A percentile compares a stretch with the other conserved stretches of the same genome.
Evolutionary conservation across 2,329 filamentous ascomycete species (phyloP).

Genomic region (Corynespora cassiicola): DNA sequence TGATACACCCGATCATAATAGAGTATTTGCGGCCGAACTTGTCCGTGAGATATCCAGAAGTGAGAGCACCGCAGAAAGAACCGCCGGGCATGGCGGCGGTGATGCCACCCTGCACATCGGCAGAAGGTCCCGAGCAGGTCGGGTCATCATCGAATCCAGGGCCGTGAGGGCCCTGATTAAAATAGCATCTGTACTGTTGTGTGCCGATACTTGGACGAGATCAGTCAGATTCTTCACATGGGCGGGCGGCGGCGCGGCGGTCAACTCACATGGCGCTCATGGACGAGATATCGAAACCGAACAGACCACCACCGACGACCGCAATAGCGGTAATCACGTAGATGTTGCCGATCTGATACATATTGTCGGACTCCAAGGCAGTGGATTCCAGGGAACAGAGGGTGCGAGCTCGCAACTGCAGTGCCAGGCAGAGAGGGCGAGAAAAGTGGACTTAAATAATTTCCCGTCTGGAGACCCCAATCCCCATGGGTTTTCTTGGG

Average conservation of each 20-base stretch:
- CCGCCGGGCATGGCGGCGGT: slow-evolving; percentile 75
- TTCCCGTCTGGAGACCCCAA: too few relatives aligned
- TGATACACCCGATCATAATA: slow-evolving; percentile 60
- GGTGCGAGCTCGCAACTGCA: neutral
- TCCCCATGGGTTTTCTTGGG: too few relatives aligned
- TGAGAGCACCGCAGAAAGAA: slow-evolving; percentile 69
- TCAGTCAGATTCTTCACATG: slow-evolving; percentile 35
- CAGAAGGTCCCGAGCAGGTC: slow-evolving; percentile 59
- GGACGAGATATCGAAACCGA: slow-evolving; percentile 80
- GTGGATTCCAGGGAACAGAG: too few relatives aligned
- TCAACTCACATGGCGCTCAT: slow-evolving; percentile 63
- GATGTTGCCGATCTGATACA: slow-evolving; percentile 60
- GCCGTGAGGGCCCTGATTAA: slow-evolving; percentile 60
- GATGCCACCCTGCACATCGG: slow-evolving; percentile 70
- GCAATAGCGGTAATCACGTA: slow-evolving; percentile 65
- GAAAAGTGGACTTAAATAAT: slow-evolving; percentile 7
- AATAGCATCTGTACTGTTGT: slow-evolving; percentile 74
- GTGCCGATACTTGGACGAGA: slow-evolving; percentile 65
- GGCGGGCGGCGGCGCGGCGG: neutral
- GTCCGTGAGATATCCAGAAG: slow-evolving; percentile 67
- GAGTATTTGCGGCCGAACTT: slow-evolving; percentile 59
- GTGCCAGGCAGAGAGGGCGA: too few relatives aligned
- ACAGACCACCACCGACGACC: slow-evolving; percentile 71
- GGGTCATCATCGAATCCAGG: slow-evolving; percentile 44
- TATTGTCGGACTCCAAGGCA: slow-evolving; percentile 15